These are phyloP conservation scores for Metarhizium rileyi DNA, from an alignment of 2,329 filamentous ascomycete genomes.

Conservation along the genomic window DNA sequence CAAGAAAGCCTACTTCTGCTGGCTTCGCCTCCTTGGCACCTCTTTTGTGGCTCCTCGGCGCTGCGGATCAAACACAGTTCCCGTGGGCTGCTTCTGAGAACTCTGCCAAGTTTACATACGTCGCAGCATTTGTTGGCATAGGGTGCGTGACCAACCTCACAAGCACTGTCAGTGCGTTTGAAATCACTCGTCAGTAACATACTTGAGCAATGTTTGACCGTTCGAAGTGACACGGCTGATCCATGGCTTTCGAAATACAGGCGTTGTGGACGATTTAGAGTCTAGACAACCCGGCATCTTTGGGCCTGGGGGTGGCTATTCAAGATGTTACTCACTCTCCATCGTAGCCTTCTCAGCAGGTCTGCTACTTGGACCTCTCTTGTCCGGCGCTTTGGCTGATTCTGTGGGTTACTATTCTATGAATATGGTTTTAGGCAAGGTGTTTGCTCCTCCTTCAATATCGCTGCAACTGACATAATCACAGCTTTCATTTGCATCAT, in stretches of 20 bases:
- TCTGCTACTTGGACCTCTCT: neutral
- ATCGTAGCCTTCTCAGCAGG: neutral
- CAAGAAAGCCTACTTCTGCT: neutral
- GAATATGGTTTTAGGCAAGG: neutral
- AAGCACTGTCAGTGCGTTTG: neutral
- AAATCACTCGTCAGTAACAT: neutral
- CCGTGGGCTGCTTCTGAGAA: neutral
- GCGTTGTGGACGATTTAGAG: neutral
- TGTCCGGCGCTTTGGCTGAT: neutral
- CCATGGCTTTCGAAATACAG: neutral
- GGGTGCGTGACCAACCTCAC: neutral
- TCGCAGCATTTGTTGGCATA: neutral
- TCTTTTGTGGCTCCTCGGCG: constrained; percentile 1
- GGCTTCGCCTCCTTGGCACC: neutral
- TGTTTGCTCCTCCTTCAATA: neutral
- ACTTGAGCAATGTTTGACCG: too few species aligned
- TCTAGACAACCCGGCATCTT: neutral
- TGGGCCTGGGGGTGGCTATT: constrained; percentile 1
- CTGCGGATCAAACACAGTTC: neutral
- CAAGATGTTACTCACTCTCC: constrained; percentile 1
- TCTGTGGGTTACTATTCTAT: constrained; percentile 1
- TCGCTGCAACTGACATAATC: neutral
- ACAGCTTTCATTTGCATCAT: neutral
- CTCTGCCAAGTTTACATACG: neutral
- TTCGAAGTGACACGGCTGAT: neutral